These are phyloP conservation scores for Debaryomyces subglobosus DNA, from an alignment of 1,139 yeast species.

Conservation along the genomic window DNA sequence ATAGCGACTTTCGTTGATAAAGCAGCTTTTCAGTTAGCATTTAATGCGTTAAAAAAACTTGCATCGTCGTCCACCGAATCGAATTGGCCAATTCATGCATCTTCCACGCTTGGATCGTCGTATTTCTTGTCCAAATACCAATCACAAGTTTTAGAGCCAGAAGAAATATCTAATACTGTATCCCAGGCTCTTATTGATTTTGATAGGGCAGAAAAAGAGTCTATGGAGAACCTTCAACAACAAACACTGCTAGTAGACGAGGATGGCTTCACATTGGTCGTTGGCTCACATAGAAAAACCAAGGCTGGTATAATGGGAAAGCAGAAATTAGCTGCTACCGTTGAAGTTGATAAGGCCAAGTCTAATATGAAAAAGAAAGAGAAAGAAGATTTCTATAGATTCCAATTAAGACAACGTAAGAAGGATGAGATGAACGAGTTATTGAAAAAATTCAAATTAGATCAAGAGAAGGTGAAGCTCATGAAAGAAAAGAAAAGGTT, in stretches of 20 bases:
- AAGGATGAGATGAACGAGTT: slow-evolving; percentile 90
- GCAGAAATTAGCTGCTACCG: slow-evolving; percentile 49
- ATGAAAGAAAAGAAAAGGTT: slow-evolving; percentile 83
- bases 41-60: slow-evolving; percentile 58
- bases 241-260: slow-evolving; percentile 75
- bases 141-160: slow-evolving; percentile 46
- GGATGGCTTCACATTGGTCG: slow-evolving; percentile 92
- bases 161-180: slow-evolving; percentile 51
- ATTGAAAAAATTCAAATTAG: slow-evolving; percentile 80
- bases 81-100: slow-evolving; percentile 34
- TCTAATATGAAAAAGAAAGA: slow-evolving; percentile 73
- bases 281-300: slow-evolving; percentile 82
- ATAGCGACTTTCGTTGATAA: slow-evolving; percentile 77
- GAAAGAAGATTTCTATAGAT: slow-evolving; percentile 90
- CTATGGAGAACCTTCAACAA: slow-evolving; percentile 58
- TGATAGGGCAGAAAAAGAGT: slow-evolving; percentile 69
- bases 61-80: slow-evolving; percentile 26
- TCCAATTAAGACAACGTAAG: slow-evolving; percentile 92
- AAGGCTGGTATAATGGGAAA: slow-evolving; percentile 66
- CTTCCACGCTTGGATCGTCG: slow-evolving; percentile 27
- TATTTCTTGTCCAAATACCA: slow-evolving; percentile 33
- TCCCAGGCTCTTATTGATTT: slow-evolving; percentile 66
- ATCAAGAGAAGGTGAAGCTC: slow-evolving; percentile 79
- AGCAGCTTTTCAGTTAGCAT: slow-evolving; percentile 68
- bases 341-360: slow-evolving; percentile 46